Evolutionary conservation across 2,329 filamentous ascomycete genomes (phyloP), one percentile per base, ranked within the genome.

Genomic region (Colletotrichum eleusines): DNA sequence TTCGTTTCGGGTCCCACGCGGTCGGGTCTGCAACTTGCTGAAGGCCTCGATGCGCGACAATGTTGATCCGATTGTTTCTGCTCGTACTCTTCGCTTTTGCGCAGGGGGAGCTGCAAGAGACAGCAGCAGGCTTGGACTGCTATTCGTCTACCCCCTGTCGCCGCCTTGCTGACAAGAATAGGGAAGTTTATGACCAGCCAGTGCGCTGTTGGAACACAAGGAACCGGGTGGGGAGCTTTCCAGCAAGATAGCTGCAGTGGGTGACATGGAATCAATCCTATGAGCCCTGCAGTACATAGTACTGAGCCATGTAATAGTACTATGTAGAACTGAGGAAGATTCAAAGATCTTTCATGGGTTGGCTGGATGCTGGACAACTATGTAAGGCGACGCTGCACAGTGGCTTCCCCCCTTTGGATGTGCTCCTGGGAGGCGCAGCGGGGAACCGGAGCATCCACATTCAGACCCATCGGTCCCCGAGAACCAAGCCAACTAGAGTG

Each of bases 401-500:
- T 48, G 50, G 48, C 46, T 48, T 20, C 11, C 11, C 48, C 26
- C 48, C 31, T n/a, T 38, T 58, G 55, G 55, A 57, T 26, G 42
- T 61, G 63, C 44, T 57, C 44, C 20, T 44, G 20, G 63, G 38
- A 33, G 51, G 54, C 33, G 48, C 40, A 44, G 66, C 60, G 66
- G 66, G 66, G 53, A n/a, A 33, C 35, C n/a, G 51, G 51, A 42
- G 53, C 35, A n/a, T 20, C 66, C 44, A 66, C 54, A 46, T 16
- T 16, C 54, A 50, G 62, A 55, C 33, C 50, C 50, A 66, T 50
- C 35, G 40, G 55, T 12, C 63, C 38, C 42, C 63, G 50, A 14
- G 18, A 62, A 31, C 35, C 57, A 57, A 35, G 35, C 68, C 63
- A 70, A 67, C 63, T 40, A 67, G 50, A 33, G 40, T 12, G 35